phyloP scores from a whole-genome alignment of 2,329 filamentous ascomycete genomes.

The Remersonia thermophila region DNA sequence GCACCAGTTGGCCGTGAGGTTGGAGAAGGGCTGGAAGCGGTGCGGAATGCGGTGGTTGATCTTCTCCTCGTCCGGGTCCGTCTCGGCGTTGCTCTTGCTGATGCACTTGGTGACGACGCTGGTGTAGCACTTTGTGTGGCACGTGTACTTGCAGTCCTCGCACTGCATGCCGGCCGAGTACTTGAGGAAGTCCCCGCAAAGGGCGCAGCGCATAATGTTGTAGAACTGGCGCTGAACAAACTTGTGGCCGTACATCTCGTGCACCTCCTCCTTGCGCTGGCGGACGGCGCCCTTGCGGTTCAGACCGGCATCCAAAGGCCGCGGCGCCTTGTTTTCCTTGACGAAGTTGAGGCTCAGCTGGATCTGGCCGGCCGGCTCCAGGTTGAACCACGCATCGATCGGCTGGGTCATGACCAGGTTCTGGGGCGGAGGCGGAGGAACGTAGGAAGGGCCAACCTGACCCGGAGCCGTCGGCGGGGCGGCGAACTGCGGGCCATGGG shows the following conservation, averaged over 20 bases:
- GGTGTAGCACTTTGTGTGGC: conserved; percentile 91
- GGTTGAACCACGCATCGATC: conserved; percentile 92
- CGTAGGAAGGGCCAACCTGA: conserved; percentile 16
- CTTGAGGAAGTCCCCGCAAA: conserved; percentile 96
- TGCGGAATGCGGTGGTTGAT: conserved; percentile 99
- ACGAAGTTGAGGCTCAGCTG: conserved; percentile 84
- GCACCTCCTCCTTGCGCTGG: conserved; percentile 93
- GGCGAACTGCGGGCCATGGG: conserved; percentile 33
- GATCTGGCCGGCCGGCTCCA: conserved; percentile 88
- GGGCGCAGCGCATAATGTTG: conserved; percentile 99
- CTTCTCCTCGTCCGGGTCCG: conserved; percentile 96
- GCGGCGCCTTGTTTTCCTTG: conserved; percentile 76
- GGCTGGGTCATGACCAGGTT: conserved; percentile 41
- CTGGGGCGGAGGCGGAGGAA: conserved; percentile 21
- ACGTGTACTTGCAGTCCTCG: conserved; percentile 98
- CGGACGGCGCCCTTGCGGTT: conserved; percentile 92
- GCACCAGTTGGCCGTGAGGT: conserved; percentile 98
- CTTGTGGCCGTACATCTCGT: conserved; percentile 99
- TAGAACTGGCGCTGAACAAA: conserved; percentile 98
- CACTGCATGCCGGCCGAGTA: conserved; percentile 99
- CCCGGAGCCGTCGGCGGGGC: conserved; percentile 32
- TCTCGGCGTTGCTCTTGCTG: conserved; percentile 97
- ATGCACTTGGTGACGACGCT: conserved; percentile 99
- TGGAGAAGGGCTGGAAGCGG: conserved; percentile 91
- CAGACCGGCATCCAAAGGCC: conserved; percentile 77